Conservation (phyloP, 2,329 filamentous ascomycete species). For the Escovopsis weberi region DNA sequence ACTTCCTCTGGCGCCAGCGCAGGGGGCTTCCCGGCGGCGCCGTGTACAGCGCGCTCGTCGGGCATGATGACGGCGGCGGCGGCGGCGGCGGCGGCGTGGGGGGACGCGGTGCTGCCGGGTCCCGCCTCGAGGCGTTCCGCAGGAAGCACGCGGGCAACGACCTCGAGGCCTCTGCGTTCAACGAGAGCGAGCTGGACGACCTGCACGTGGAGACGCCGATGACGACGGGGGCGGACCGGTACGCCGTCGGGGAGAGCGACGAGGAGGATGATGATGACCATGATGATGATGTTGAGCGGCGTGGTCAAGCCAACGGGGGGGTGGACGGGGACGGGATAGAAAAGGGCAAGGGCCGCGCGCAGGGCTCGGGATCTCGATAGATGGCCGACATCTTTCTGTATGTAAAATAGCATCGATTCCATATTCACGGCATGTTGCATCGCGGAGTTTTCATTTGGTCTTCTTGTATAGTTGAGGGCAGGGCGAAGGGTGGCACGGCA, state of each 20-base stretch:
- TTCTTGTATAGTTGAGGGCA: no score
- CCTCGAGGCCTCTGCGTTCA: conserved; percentile 49
- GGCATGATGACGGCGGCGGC: conserved; percentile 21
- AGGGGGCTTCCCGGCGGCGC: conserved; percentile 26
- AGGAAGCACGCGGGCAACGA: conserved; percentile 33
- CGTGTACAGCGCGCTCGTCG: conserved; percentile 38
- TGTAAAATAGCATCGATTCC: no score
- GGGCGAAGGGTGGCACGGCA: no score
- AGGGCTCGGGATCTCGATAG: neutral
- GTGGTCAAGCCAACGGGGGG: no score
- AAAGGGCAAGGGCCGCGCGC: neutral
- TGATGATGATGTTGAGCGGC: no score
- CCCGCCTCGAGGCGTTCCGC: conserved; percentile 33
- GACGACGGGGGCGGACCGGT: conserved; percentile 27
- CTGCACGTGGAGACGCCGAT: conserved; percentile 37
- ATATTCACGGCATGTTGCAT: no score
- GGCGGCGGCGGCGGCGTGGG: conserved; percentile 21
- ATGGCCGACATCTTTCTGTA: no score
- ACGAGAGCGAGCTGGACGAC: conserved; percentile 51
- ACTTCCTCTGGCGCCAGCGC: conserved; percentile 50
- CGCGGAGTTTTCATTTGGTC: no score
- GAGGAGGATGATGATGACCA: conserved; percentile 25
- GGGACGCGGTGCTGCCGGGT: conserved; percentile 14
- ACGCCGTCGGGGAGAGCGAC: conserved; percentile 44
- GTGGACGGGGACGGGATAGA: conserved; percentile 8